Evolutionary conservation across 148 eudicot species (phyloP).

Genomic region (Linanthus parryae): DNA sequence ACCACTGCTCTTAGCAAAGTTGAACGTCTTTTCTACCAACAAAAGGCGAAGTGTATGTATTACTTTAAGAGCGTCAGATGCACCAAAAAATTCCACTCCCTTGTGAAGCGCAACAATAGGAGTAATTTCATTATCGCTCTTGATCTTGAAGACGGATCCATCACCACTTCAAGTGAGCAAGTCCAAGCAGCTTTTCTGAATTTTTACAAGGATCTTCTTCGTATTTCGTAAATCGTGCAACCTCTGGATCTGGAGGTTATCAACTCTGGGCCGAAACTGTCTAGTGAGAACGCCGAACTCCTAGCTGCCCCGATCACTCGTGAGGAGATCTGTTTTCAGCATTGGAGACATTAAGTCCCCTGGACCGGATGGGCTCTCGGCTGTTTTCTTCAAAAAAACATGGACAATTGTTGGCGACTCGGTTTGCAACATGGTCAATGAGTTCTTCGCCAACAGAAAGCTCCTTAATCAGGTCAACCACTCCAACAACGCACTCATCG

Average conservation of each 20-base stretch:
- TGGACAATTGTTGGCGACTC: background rate
- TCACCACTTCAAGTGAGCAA: background rate
- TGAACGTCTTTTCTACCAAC: background rate
- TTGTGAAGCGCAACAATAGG: background rate
- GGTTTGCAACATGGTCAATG: background rate
- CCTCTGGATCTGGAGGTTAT: background rate
- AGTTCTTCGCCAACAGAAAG: no score
- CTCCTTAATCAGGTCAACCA: no score
- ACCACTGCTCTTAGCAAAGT: background rate
- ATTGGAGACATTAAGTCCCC: background rate
- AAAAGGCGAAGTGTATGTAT: background rate
- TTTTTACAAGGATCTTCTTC: background rate
- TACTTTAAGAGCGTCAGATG: background rate
- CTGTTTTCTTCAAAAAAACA: background rate
- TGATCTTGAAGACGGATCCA: background rate
- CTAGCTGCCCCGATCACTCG: background rate
- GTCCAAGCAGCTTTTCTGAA: background rate
- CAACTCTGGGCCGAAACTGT: background rate
- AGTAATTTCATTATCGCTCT: background rate
- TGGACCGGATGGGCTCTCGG: background rate
- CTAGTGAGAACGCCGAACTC: background rate
- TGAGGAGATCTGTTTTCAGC: background rate
- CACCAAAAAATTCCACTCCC: background rate
- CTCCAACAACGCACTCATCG: background rate
- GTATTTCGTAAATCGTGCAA: background rate